Evolutionary conservation across 805 yeast species (phyloP), one percentile per base, ranked within the genome.

Genomic region (Monosporozyma siamensis): DNA sequence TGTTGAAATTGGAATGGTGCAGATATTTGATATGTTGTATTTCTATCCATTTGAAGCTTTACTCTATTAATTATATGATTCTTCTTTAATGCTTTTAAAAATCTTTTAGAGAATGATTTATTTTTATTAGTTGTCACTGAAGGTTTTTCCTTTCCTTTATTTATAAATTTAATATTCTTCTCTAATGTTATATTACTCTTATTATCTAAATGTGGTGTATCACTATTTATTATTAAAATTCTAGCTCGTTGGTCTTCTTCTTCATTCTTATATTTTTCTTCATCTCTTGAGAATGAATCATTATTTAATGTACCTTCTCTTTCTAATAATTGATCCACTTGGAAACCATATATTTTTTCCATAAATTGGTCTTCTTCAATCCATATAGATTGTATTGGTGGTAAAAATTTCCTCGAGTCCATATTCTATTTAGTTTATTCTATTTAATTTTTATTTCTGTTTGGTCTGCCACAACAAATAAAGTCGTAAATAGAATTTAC

Each of bases 351-450:
- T 30, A 66, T 51, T 44, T 66, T 66, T 31, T 56, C 60, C n/a
- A 52, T 54, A 29, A 57, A 60, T 32, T 57, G 52, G 38, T 65
- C 69, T 32, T 67, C 70, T 40, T 66, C 71, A 25, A 67, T 44
- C 71, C 71, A 67, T 40, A 66, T 66, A 21, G 71, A 67, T 41
- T 60, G 62, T 66, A 67, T 67, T 37, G 54, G 61, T 17, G 59
- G 61, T 27, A 54, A 23, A 8, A 23, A 34, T 5, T 21, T 4
- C 3, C 29, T 17, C 9, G 40, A 45, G 18, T 38, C 34, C 39
- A 40, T 40, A 11, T 12, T 26, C 26, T 12, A 6, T 12, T n/a
- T 17, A 17, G 20, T 23, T 35, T 35, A 31, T 15, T 31, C 4
- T n/a, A 3, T 22, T 22, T 21, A 15, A 22, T 11, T 22, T 21